Conservation (phyloP, 2,329 filamentous ascomycete species). For the Talaromyces sp. region DNA sequence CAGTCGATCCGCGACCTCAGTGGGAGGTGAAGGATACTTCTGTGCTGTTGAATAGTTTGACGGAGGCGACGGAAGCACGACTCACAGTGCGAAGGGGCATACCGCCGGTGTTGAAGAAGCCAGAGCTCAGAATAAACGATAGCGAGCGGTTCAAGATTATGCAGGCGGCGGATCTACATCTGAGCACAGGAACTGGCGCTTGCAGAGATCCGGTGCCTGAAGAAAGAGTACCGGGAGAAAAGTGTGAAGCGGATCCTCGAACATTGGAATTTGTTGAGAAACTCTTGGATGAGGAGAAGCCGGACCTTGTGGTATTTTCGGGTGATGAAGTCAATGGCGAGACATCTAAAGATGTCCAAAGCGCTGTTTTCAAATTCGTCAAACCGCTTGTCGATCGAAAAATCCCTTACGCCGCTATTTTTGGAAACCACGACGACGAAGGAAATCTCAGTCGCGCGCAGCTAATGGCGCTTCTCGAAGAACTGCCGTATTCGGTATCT, state of each 20-base stretch:
- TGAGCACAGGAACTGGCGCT: constrained; percentile 80
- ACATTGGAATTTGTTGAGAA: constrained; percentile 84
- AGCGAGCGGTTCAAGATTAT: constrained; percentile 97
- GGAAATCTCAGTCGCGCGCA: constrained; percentile 69
- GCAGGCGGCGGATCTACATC: constrained; percentile 89
- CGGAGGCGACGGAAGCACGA: constrained; percentile 64
- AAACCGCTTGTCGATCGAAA: constrained; percentile 79
- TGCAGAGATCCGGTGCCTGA: constrained; percentile 85
- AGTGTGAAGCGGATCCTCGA: constrained; percentile 86
- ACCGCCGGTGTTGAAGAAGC: constrained; percentile 62
- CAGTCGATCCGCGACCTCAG: constrained; percentile 79
- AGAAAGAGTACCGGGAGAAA: constrained; percentile 62
- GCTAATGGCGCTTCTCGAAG: constrained; percentile 83
- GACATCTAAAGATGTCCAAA: constrained; percentile 85
- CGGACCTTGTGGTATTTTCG: constrained; percentile 84
- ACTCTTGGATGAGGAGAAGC: constrained; percentile 87
- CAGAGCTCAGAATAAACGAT: constrained; percentile 72
- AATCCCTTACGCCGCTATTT: constrained; percentile 89
- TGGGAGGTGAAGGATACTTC: constrained; percentile 77
- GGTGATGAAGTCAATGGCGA: constrained; percentile 97
- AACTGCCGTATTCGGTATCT: constrained; percentile 86
- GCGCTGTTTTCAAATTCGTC: constrained; percentile 89
- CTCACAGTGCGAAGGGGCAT: constrained; percentile 74
- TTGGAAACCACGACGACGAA: constrained; percentile 97
- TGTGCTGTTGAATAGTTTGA: constrained; percentile 64